phyloP scores from a whole-genome alignment of 495 filamentous ascomycete genomes.

The Platismatia glauca region DNA sequence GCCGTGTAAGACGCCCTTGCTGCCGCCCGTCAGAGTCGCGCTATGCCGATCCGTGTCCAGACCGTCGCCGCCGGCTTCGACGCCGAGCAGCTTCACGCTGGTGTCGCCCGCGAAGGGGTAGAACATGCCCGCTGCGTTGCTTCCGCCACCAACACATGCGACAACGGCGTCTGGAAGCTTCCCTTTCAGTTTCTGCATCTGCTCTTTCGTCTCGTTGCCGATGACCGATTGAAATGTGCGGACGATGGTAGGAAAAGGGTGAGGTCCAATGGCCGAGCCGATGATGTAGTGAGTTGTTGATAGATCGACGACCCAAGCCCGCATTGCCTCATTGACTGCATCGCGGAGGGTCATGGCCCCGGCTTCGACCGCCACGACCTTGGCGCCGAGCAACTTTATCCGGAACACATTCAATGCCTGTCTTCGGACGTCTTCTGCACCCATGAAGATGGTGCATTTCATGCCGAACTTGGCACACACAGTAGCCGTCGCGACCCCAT shows the following conservation, averaged over 20 bases:
- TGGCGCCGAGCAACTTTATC: slow-evolving; percentile 88
- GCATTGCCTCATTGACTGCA: slow-evolving; percentile 87
- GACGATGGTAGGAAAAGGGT: slow-evolving; percentile 93
- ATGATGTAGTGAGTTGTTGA: slow-evolving; percentile 95
- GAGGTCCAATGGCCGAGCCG: slow-evolving; percentile 87
- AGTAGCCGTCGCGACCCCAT: slow-evolving; percentile 90
- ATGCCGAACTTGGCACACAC: slow-evolving; percentile 96
- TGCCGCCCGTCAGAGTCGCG: slow-evolving; percentile 78
- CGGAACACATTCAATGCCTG: slow-evolving; percentile 95
- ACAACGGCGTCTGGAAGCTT: slow-evolving; percentile 94
- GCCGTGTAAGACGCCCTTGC: slow-evolving; percentile 89
- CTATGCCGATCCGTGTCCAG: slow-evolving; percentile 80
- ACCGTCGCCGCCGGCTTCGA: slow-evolving; percentile 95
- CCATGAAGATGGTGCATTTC: slow-evolving; percentile 95
- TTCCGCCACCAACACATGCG: slow-evolving; percentile 90
- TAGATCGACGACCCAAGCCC: slow-evolving; percentile 79
- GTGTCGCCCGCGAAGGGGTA: slow-evolving; percentile 85
- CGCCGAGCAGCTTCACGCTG: slow-evolving; percentile 78
- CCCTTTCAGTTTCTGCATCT: slow-evolving; percentile 69
- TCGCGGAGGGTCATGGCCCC: slow-evolving; percentile 82
- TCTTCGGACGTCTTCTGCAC: slow-evolving; percentile 83
- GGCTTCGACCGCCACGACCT: slow-evolving; percentile 78
- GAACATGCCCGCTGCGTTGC: slow-evolving; percentile 91
- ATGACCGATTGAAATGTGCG: slow-evolving; percentile 93
- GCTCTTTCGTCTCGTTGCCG: slow-evolving; percentile 82